Conservation (phyloP, 2,329 filamentous ascomycete genomes). For the Scorias spongiosa region DNA sequence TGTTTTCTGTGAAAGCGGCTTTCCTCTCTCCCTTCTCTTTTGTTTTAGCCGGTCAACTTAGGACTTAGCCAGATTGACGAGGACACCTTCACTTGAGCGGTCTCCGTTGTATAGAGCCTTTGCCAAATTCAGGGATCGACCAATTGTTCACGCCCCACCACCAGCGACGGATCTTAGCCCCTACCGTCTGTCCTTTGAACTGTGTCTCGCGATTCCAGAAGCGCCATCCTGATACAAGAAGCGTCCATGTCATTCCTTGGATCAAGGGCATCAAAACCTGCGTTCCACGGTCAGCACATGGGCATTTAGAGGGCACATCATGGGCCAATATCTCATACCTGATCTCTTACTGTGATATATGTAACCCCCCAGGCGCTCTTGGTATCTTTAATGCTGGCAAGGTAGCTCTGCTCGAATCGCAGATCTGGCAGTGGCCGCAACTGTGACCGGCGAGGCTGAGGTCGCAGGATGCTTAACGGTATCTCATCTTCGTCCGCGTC, state of each 20-base stretch:
- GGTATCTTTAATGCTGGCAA: constrained; percentile 70
- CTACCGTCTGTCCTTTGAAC: constrained; percentile 60
- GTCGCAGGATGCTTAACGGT: constrained; percentile 48
- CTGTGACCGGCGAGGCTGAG: constrained; percentile 34
- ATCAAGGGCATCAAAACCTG: constrained; percentile 73
- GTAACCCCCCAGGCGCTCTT: constrained; percentile 59
- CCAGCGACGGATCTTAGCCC: constrained; percentile 70
- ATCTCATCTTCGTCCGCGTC: constrained; percentile 50
- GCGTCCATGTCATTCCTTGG: constrained; percentile 80
- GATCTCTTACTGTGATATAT: constrained; percentile 77
- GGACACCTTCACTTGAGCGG: neutral
- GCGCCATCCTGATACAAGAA: constrained; percentile 75
- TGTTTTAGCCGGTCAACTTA: no score
- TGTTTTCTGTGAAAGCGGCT: no score
- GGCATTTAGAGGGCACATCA: constrained; percentile 2
- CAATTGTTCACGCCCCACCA: constrained; percentile 95
- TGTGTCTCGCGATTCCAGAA: constrained; percentile 71
- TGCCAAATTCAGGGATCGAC: constrained; percentile 40
- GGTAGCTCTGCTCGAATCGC: constrained; percentile 94
- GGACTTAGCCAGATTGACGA: no score
- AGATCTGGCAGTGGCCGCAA: constrained; percentile 68
- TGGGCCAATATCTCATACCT: constrained; percentile 39
- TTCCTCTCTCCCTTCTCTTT: no score
- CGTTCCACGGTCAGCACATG: neutral
- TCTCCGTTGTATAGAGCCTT: neutral